Conservation (phyloP, 352 stramenopile species). For the Globisporangium cederbergense region DNA sequence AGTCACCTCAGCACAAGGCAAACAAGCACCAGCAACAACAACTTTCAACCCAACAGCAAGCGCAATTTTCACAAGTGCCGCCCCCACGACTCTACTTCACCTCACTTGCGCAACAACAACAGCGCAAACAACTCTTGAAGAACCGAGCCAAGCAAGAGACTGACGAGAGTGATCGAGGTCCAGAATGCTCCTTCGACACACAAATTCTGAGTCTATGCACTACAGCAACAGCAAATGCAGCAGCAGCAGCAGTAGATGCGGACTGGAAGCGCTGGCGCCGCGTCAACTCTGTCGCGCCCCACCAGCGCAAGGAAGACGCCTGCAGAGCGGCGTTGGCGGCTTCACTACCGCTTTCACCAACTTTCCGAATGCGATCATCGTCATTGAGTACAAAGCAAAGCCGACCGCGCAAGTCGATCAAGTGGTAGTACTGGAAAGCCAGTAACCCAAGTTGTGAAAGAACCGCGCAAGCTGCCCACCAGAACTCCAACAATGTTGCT, state of each 20-base stretch:
- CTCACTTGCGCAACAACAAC: slow-evolving; percentile 11
- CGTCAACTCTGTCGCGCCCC: slow-evolving; percentile 11
- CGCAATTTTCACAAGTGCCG: not conserved
- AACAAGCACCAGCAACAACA: not conserved
- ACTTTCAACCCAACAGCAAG: not conserved
- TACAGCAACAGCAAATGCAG: not conserved
- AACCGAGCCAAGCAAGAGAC: not conserved
- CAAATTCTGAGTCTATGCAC: not conserved
- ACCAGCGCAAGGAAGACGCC: slow-evolving; percentile 1
- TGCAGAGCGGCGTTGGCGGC: not conserved
- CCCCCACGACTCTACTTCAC: slow-evolving; percentile 12
- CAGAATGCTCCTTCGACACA: not conserved
- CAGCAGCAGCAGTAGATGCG: slow-evolving; percentile 1
- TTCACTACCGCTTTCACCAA: not conserved
- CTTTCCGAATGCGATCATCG: not conserved
- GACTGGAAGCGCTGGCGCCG: slow-evolving; percentile 36
- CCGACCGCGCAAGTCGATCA: not conserved
- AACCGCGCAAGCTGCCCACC: not conserved
- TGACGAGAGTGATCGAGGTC: not conserved
- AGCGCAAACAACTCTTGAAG: slow-evolving; percentile 6
- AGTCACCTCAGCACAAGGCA: not conserved
- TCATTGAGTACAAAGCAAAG: not conserved
- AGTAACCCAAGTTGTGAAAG: too few relatives aligned
- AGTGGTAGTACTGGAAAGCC: not conserved
- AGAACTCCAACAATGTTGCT: not conserved